Evolutionary conservation across 2,329 filamentous ascomycete genomes (phyloP), one percentile per base, ranked within the genome.

Genomic region (Phialophora macrospora): DNA sequence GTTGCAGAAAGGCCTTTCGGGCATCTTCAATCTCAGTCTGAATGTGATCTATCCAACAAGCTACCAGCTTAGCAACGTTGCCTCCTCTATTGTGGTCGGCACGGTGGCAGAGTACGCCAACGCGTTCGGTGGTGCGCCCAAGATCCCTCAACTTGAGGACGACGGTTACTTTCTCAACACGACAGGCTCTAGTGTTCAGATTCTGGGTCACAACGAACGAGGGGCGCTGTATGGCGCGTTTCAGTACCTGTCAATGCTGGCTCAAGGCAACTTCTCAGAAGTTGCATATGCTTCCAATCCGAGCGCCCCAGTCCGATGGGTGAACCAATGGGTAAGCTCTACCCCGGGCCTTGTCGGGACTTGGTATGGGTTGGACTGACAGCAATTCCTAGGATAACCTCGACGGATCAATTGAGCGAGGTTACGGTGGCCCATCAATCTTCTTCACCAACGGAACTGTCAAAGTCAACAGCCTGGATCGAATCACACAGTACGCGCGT

Each of bases 151-250:
- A 12, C 69, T 79, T 5, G 73, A 73, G 30, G 72, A 74, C 49
- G 77, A 78, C 56, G 88, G 88, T 2, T 91, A 86, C 75, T 88
- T 83, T 79, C 80, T 91, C 32, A 82, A 77, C 68, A 83, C 79
- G 4, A 77, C 77, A 4, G 64, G 63, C 22, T 49, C 61, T 4
- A 28, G 41, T 20, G 58, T 66, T 24, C 77, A 83, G 41, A 90
- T 90, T 57, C 73, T 90, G 1, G 88, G 88, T 0, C 81, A 86
- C 66, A 90, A 89, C 70, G 86, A 90, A 72, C 84, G 88, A 0
- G 89, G 87, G 12, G 85, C 87, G 4, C 80, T 91, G 0, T 91
- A 91, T 70, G 89, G 89, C 6, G 81, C 88, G 4, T 91, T 90
- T 71, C 84, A 89, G 68, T 91, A 90, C 68, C 80, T 91, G 9